Base-by-base conservation (phyloP, 2,329 filamentous ascomycete species). In the Fusarium clavum region DNA sequence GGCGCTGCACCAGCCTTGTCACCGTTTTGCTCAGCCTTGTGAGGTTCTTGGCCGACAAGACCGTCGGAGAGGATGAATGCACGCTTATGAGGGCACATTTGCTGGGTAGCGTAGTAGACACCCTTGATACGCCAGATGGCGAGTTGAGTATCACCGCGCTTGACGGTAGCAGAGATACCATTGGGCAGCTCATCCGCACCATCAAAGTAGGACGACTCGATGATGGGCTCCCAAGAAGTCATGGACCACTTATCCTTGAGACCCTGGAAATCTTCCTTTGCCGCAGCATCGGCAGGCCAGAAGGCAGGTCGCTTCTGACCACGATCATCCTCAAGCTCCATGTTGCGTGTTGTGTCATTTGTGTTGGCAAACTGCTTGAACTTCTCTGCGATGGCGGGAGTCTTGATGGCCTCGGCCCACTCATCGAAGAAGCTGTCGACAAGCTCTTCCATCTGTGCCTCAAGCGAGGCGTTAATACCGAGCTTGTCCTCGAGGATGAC, bases 11-110 rank as follows among this genome's bases (percentile, higher is more conserved):
- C 55, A 8, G 53, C 12, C 11, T 64, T 52, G 20, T 45, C 57
- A 4, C 47, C 48, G 12, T 61, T 55, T 63, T 82, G 75, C 48
- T 82, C 57, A 22, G 57, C 16, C 40, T 67, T 52, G 24, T 67
- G 57, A 48, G 78, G 72, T 27, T 89, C 86, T 70, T 93, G 91
- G 43, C 94, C 94, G 48, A 97, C 87, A 11, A 97, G 83, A 3
- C 94, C 93, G 77, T 97, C 94, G 0, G 91, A 92, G 27, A 97
- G 88, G n/a, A 94, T 91, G 76, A 97, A 97, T 2, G 94, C 91
- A 13, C 94, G 91, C 81, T 95, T 96, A 82, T 97, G 94, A 12
- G 94, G 94, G 78, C 94, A 97, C 94, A 97, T 97, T 78, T 97
- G 93, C 82, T 97, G 94, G 16, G 92, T 92, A 62, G 92, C 92